Evolutionary conservation across 148 eudicot species (phyloP), one percentile per base, ranked within the genome.

Genomic region (Rhododendron molle): DNA sequence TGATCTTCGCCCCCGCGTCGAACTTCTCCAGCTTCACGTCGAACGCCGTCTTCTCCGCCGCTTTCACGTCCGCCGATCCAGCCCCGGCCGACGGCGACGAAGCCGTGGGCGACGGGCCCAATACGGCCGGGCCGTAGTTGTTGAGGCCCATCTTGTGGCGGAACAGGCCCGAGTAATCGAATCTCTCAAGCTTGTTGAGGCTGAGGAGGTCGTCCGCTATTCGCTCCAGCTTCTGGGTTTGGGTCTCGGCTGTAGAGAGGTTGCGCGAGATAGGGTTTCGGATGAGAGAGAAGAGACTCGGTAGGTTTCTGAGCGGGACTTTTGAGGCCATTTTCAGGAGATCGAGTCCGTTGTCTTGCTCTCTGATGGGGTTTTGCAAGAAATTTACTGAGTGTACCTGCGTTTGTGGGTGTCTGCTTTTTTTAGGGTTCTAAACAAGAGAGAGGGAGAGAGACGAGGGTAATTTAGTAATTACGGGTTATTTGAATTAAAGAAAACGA

Each of bases 21-120:
- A 90, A 95, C 84, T 94, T 94, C 89, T 95, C 96, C 58, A 95
- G 87, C 91, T 93, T 95, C 43, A 95, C 87, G 82, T 95, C 97
- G 76, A 95, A 95, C n/a, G 82, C 91, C 3, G 93, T 89, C 88
- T 95, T 95, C 91, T 91, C 97, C 46, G 87, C 91, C 44, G 91
- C 82, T 86, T 90, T 86, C 2, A 86, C 80, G 1, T 80, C 92
- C 26, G 89, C 88, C 7, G 15, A 86, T 88, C 65, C 26, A 60
- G 83, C 14, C 30, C 74, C 62, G 13, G 89, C 74, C 2, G 78
- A 44, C 26, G 78, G 54, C 21, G 67, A 54, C 8, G 65, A 9
- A 93, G 88, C 2, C 89, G 62, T 5, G 43, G 58, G 38, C 1
- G 62, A 18, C 4, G 52, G 82, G n/a, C 82, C 82, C 13, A 65